Conservation (phyloP, 148 eudicot genomes). For the Spergularia bocconei region DNA sequence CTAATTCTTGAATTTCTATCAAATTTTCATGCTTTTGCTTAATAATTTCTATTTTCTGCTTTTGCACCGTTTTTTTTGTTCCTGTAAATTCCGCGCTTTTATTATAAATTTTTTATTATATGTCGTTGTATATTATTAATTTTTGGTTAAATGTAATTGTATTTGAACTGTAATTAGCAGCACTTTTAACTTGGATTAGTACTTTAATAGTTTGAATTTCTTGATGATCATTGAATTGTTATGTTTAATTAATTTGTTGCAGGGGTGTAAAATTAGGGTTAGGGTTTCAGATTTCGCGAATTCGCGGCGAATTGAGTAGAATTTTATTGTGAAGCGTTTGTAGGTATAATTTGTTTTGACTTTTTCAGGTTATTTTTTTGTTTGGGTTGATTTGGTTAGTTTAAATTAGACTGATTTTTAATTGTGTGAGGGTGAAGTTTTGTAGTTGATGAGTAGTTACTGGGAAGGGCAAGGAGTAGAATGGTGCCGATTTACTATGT, state of each 20-base stretch:
- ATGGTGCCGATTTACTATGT: slow-evolving; percentile 79
- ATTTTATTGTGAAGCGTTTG: neutral
- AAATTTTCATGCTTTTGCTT: neutral
- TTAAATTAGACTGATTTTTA: neutral
- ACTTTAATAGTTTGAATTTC: slow-evolving; percentile 9
- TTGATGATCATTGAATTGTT: slow-evolving; percentile 1
- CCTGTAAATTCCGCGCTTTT: neutral
- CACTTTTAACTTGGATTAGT: neutral
- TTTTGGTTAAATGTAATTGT: neutral
- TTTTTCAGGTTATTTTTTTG: no score
- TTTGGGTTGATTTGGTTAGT: neutral
- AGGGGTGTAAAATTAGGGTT: slow-evolving; percentile 22
- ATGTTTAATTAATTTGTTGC: neutral
- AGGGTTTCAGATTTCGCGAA: slow-evolving; percentile 9
- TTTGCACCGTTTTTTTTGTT: neutral
- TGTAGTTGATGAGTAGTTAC: slow-evolving; percentile 35
- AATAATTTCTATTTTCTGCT: neutral
- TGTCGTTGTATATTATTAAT: neutral
- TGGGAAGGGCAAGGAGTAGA: slow-evolving; percentile 19
- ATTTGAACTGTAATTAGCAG: neutral
- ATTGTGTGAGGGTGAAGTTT: neutral
- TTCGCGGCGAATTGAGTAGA: slow-evolving; percentile 6
- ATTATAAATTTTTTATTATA: no score
- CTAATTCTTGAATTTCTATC: no score
- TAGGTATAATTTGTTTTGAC: neutral